Evolutionary conservation across 2,329 filamentous ascomycete genomes (phyloP).

Genomic region (Xylariomycetidae sp.): DNA sequence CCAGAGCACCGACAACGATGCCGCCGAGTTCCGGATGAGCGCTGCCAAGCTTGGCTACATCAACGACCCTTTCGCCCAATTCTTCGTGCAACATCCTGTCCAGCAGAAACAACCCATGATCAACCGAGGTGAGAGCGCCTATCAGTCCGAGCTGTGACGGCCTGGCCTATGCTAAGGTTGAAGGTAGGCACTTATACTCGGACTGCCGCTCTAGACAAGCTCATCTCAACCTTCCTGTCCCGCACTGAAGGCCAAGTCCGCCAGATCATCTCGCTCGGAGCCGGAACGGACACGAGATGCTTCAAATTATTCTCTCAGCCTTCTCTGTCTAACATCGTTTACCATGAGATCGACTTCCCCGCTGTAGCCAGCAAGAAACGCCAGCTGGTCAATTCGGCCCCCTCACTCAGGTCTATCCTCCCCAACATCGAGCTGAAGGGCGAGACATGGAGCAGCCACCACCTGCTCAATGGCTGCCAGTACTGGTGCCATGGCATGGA

Average conservation of each 20-base stretch:
- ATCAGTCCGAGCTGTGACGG: slow-evolving; percentile 3
- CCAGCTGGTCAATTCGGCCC: slow-evolving; percentile 41
- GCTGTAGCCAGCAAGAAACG: slow-evolving; percentile 65
- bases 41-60: slow-evolving; percentile 83
- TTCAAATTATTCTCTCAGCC: slow-evolving; percentile 62
- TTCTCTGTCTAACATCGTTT: slow-evolving; percentile 46
- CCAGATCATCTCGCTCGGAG: slow-evolving; percentile 88
- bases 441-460: slow-evolving; percentile 35
- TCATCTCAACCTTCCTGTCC: slow-evolving; percentile 67
- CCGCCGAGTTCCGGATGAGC: slow-evolving; percentile 80
- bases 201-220: slow-evolving; percentile 72
- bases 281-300: slow-evolving; percentile 86
- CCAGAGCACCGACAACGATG: slow-evolving; percentile 87
- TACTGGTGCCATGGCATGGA: slow-evolving; percentile 62
- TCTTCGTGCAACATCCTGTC: slow-evolving; percentile 51
- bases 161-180: slow-evolving; percentile 18
- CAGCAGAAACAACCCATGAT: slow-evolving; percentile 77
- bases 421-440: slow-evolving; percentile 23
- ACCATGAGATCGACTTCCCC: slow-evolving; percentile 91
- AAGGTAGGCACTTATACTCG: slow-evolving; percentile 80
- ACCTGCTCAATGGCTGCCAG: slow-evolving; percentile 32
- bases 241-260: slow-evolving; percentile 30
- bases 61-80: slow-evolving; percentile 68
- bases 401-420: slow-evolving; percentile 30
- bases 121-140: slow-evolving; percentile 64